Conservation (phyloP, 2,329 filamentous ascomycete species). For the Diaporthe citriasiana region DNA sequence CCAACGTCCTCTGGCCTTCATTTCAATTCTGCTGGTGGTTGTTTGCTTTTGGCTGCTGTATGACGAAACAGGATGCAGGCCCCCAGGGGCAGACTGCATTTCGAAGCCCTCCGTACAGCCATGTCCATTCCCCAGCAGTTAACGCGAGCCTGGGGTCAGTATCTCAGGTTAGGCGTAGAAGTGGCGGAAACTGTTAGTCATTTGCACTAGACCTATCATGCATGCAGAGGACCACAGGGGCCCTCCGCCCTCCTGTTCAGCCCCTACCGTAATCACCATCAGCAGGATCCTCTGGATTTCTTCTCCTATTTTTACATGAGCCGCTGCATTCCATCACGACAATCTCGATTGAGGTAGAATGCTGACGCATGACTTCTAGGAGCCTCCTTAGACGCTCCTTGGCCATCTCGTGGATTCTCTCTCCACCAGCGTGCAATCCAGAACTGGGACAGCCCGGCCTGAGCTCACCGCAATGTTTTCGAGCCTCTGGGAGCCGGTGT, state of each 20-base stretch:
- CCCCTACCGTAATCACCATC: slow-evolving; percentile 1
- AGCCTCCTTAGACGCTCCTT: background rate
- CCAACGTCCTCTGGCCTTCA: background rate
- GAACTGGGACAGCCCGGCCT: background rate
- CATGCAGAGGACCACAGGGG: background rate
- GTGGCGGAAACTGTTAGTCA: background rate
- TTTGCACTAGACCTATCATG: background rate
- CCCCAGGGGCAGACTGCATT: slow-evolving; percentile 2
- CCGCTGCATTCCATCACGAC: background rate
- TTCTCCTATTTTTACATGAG: slow-evolving; percentile 28
- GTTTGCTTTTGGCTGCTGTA: slow-evolving; percentile 27
- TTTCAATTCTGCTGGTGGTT: background rate
- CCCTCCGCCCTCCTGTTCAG: background rate
- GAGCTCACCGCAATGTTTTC: background rate
- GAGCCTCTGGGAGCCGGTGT: background rate
- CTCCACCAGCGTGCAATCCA: background rate
- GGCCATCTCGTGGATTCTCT: background rate
- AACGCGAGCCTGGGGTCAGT: background rate
- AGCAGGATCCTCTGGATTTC: background rate
- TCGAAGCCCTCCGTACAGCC: background rate
- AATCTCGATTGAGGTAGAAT: background rate
- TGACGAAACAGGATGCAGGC: slow-evolving; percentile 33
- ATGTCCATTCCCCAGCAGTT: background rate
- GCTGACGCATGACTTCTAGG: slow-evolving; percentile 2
- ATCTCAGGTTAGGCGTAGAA: background rate